These are phyloP conservation scores for Monosporascus sp. DNA, from an alignment of 2,329 filamentous ascomycete species.

Conservation along the genomic window DNA sequence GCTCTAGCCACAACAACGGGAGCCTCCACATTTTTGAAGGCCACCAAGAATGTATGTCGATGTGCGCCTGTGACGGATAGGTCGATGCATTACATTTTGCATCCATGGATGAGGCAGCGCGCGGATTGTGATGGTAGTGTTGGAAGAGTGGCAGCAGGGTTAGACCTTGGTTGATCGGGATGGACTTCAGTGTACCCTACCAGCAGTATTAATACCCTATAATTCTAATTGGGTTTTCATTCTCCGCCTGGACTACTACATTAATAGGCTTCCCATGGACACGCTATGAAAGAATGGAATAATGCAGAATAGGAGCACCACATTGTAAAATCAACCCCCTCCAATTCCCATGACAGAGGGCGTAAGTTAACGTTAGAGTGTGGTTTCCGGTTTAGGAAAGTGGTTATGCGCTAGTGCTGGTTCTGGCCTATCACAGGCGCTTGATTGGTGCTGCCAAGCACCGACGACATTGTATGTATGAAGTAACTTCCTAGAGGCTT, in stretches of 20 bases:
- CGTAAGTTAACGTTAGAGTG: too few species aligned
- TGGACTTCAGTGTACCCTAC: neutral
- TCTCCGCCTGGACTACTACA: neutral
- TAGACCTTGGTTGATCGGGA: neutral
- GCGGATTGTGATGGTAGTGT: neutral
- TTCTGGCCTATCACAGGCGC: neutral
- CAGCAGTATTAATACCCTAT: neutral
- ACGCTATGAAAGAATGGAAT: neutral
- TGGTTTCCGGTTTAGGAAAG: neutral
- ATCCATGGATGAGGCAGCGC: too few species aligned
- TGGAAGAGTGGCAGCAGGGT: neutral
- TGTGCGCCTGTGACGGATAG: neutral
- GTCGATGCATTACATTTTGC: neutral
- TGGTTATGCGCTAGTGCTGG: neutral
- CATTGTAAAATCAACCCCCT: too few species aligned
- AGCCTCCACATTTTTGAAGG: neutral
- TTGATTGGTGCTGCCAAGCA: neutral
- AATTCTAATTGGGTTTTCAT: neutral
- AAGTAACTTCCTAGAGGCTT: neutral
- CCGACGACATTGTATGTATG: neutral
- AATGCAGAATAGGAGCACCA: neutral
- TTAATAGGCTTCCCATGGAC: neutral
- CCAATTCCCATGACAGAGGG: neutral
- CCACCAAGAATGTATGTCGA: neutral
- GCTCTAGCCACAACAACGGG: neutral